Evolutionary conservation across 2,329 filamentous ascomycete species (phyloP).

Genomic region (Fusarium sp.): DNA sequence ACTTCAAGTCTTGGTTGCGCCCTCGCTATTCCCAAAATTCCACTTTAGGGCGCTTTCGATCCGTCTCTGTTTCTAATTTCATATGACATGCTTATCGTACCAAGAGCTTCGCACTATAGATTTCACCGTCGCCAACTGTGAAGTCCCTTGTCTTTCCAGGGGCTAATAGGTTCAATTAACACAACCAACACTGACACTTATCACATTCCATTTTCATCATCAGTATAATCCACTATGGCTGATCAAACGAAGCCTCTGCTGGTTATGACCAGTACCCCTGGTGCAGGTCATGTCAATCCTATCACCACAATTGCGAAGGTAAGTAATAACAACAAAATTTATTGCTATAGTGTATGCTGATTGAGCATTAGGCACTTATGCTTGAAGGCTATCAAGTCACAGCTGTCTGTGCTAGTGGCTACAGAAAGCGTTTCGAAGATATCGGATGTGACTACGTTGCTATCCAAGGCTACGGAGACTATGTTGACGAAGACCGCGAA

Average conservation of each 20-base stretch:
- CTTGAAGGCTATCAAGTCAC: slow-evolving; percentile 7
- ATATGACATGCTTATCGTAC: too few species aligned
- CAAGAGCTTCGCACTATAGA: too few species aligned
- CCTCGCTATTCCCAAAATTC: too few species aligned
- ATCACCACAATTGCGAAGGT: slow-evolving; percentile 15
- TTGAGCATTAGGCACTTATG: background rate
- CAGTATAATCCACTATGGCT: background rate
- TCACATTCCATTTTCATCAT: too few species aligned
- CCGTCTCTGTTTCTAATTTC: too few species aligned
- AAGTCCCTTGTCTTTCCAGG: too few species aligned
- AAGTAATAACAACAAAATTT: background rate
- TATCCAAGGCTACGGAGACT: slow-evolving; percentile 15
- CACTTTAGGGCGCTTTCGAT: too few species aligned
- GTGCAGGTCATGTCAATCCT: slow-evolving; percentile 10
- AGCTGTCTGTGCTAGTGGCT: slow-evolving; percentile 8
- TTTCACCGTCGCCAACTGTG: too few species aligned
- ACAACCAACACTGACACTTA: too few species aligned
- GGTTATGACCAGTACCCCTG: slow-evolving; percentile 6
- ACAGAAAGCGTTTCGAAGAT: slow-evolving; percentile 5
- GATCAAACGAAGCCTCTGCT: background rate
- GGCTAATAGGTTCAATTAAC: too few species aligned
- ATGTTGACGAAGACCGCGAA: slow-evolving; percentile 12
- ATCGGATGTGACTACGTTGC: slow-evolving; percentile 1
- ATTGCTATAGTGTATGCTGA: background rate
- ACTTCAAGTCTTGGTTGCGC: too few species aligned